phyloP scores from a whole-genome alignment of 768 basidiomycete genomes.

The Hypholoma fasciculare region DNA sequence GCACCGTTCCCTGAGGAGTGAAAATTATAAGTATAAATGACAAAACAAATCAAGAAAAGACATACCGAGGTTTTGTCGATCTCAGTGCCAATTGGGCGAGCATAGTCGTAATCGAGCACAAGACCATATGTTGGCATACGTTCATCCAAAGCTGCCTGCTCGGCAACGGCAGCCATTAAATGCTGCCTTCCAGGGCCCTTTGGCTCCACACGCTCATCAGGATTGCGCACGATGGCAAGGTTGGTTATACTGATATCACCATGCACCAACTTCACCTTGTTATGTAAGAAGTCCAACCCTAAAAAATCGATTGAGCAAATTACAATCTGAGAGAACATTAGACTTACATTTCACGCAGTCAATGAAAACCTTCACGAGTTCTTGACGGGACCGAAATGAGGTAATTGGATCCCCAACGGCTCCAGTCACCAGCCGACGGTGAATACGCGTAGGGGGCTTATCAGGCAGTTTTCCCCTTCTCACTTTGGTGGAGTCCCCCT shows the following conservation, averaged over 20 bases:
- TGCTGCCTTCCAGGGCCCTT: neutral
- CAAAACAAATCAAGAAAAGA: constrained; percentile 1
- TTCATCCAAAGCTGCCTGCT: neutral
- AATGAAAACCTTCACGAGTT: neutral
- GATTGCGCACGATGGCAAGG: constrained; percentile 5
- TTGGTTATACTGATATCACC: constrained; percentile 8
- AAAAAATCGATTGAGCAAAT: neutral
- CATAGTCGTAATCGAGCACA: constrained; percentile 12
- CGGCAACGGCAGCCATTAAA: neutral
- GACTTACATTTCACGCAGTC: constrained; percentile 11
- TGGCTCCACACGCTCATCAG: neutral
- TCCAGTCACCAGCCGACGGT: constrained; percentile 7
- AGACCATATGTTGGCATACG: constrained; percentile 4
- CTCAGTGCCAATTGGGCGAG: neutral
- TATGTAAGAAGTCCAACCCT: constrained; percentile 2
- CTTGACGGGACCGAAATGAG: constrained; percentile 8
- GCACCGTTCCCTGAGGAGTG: constrained; percentile 9
- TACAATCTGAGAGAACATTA: neutral
- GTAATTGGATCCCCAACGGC: constrained; percentile 13
- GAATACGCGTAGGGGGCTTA: neutral
- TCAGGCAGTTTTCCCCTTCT: no score
- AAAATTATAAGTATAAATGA: constrained; percentile 4
- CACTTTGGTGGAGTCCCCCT: no score
- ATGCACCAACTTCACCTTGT: constrained; percentile 1
- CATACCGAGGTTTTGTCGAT: constrained; percentile 11